These are phyloP conservation scores for Arthrocladium fulminans DNA, from an alignment of 2,329 filamentous ascomycete species.

Conservation along the genomic window DNA sequence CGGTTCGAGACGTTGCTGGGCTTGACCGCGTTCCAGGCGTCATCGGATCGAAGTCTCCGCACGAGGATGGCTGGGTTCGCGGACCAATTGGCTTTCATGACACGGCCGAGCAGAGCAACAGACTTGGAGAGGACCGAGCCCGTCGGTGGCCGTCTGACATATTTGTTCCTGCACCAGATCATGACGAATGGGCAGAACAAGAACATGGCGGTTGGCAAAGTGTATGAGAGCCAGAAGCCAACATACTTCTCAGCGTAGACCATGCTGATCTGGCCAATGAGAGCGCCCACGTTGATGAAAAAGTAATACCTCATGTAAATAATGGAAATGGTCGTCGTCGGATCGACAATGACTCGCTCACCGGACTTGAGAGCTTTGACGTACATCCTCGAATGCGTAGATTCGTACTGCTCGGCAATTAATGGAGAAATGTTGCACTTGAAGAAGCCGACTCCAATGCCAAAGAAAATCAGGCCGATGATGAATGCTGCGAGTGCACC, in stretches of 20 bases:
- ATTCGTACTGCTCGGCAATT: slow-evolving; percentile 59
- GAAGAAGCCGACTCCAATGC: slow-evolving; percentile 70
- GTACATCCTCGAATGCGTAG: slow-evolving; percentile 37
- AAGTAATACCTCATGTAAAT: slow-evolving; percentile 64
- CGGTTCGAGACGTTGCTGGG: slow-evolving; percentile 54
- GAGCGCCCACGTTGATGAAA: slow-evolving; percentile 59
- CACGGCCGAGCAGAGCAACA: slow-evolving; percentile 50
- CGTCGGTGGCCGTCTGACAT: slow-evolving; percentile 56
- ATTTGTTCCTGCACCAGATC: slow-evolving; percentile 51
- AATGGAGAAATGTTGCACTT: slow-evolving; percentile 70
- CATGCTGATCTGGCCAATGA: slow-evolving; percentile 54
- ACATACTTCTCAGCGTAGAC: slow-evolving; percentile 61
- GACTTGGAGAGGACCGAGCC: slow-evolving; percentile 65
- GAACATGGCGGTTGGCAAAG: slow-evolving; percentile 60
- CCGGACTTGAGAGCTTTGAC: slow-evolving; percentile 49
- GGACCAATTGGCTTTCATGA: slow-evolving; percentile 56
- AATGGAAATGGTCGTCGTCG: slow-evolving; percentile 56
- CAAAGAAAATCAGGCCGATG: slow-evolving; percentile 57
- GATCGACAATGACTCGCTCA: slow-evolving; percentile 62
- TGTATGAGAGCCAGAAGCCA: slow-evolving; percentile 64
- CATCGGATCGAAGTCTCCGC: slow-evolving; percentile 28
- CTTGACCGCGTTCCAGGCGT: slow-evolving; percentile 61
- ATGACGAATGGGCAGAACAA: slow-evolving; percentile 54
- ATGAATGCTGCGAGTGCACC: slow-evolving; percentile 56
- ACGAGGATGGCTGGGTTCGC: slow-evolving; percentile 50